phyloP scores from a whole-genome alignment of 2,329 filamentous ascomycete genomes.

The Scedosporium apiospermum region DNA sequence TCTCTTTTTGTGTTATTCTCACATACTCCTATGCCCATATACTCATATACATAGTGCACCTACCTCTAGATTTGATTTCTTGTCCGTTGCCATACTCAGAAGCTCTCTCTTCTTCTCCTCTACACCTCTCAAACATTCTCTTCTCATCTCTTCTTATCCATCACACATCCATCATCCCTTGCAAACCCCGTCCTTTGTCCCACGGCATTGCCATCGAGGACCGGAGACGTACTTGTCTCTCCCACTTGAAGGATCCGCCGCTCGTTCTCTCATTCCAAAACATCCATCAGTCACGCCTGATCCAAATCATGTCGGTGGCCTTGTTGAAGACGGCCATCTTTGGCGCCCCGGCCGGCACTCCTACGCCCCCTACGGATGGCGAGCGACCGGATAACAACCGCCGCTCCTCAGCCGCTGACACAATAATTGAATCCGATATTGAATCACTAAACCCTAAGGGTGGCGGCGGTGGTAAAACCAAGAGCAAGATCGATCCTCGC shows the following conservation, averaged over 20 bases:
- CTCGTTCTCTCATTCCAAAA: neutral
- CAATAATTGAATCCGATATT: slow-evolving; percentile 9
- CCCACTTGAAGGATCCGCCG: neutral
- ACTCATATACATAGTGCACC: no score
- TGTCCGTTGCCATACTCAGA: no score
- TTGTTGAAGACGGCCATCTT: slow-evolving; percentile 11
- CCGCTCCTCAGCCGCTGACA: slow-evolving; percentile 12
- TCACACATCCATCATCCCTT: neutral
- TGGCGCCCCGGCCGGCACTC: neutral
- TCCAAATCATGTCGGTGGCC: slow-evolving; percentile 10
- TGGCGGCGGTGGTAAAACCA: slow-evolving; percentile 7
- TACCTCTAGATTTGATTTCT: no score
- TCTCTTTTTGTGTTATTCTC: neutral
- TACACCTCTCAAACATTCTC: neutral
- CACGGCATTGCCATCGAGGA: neutral
- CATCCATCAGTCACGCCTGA: neutral
- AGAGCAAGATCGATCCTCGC: slow-evolving; percentile 12
- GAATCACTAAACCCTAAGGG: slow-evolving; percentile 8
- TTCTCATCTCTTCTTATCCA: neutral
- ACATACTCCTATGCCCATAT: no score
- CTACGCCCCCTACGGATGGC: slow-evolving; percentile 3
- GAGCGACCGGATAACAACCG: slow-evolving; percentile 2
- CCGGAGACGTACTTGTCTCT: neutral
- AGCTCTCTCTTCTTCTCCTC: neutral
- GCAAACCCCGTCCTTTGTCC: neutral